Evolutionary conservation across 2,329 filamentous ascomycete genomes (phyloP).

Genomic region (Tricladium varicosporioides): DNA sequence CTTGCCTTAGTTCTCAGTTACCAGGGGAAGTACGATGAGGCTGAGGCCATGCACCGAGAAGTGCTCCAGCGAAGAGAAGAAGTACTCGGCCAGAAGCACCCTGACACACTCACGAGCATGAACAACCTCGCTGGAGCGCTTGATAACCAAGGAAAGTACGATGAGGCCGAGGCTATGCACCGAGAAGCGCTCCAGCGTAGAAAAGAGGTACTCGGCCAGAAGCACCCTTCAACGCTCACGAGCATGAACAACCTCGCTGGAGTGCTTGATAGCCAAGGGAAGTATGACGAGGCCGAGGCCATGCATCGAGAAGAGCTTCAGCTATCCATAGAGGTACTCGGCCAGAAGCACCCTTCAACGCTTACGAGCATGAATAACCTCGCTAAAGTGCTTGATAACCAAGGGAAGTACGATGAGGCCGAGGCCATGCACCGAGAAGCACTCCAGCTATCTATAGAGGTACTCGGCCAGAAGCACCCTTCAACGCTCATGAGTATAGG

Average conservation of each 20-base stretch:
- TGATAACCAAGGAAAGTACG: background rate
- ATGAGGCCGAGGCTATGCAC: background rate
- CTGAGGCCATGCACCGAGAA: background rate
- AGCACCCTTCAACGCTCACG: background rate
- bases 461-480: slow-evolving; percentile 6
- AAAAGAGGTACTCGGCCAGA: background rate
- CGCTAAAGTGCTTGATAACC: background rate
- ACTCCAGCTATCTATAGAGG: slow-evolving; percentile 3
- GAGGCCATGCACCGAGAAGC: slow-evolving; percentile 1
- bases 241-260: slow-evolving; percentile 6
- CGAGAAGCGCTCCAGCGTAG: background rate
- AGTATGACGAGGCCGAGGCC: no score
- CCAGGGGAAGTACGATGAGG: background rate
- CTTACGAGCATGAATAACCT: no score
- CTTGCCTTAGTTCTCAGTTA: slow-evolving; percentile 3
- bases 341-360: no score
- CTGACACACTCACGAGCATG: background rate
- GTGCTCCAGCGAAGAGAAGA: background rate
- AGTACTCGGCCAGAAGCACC: background rate
- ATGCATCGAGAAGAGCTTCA: no score
- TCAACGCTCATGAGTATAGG: slow-evolving; percentile 5
- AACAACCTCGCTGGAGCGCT: background rate
- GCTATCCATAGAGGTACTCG: no score
- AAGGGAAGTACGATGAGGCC: slow-evolving; percentile 7
- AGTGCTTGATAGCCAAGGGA: no score